Evolutionary conservation across 495 filamentous ascomycete species (phyloP).

Genomic region (Penicillium atrosanguineum): DNA sequence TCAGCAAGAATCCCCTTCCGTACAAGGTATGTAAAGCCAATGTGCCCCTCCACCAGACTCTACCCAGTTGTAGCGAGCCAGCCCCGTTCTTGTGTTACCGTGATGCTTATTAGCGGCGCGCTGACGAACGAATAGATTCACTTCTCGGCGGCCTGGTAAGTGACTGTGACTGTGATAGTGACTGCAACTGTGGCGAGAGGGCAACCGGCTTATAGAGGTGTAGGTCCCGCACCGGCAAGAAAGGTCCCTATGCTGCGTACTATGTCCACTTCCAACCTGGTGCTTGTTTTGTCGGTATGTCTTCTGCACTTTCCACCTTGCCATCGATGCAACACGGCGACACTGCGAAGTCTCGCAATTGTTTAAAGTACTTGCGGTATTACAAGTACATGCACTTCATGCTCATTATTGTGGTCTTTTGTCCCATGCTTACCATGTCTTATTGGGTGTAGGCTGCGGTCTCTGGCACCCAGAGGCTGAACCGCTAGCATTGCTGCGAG

Average conservation of each 20-base stretch:
- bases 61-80: background rate
- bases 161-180: slow-evolving; percentile 14
- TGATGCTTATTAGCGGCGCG: slow-evolving; percentile 17
- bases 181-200: background rate
- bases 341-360: background rate
- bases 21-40: slow-evolving; percentile 64
- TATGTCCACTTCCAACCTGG: slow-evolving; percentile 67
- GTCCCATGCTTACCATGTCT: slow-evolving; percentile 7
- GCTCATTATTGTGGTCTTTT: background rate
- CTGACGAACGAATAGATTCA: slow-evolving; percentile 55
- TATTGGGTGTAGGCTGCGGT: slow-evolving; percentile 59
- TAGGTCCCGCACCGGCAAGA: slow-evolving; percentile 77
- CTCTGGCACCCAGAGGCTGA: slow-evolving; percentile 71
- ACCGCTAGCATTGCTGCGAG: slow-evolving; percentile 61
- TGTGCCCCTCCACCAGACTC: slow-evolving; percentile 1
- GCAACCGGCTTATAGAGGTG: slow-evolving; percentile 23
- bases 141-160: slow-evolving; percentile 77
- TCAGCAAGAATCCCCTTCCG: slow-evolving; percentile 74
- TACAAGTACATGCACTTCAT: background rate
- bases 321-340: background rate
- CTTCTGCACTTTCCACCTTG: background rate
- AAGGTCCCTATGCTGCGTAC: slow-evolving; percentile 83
- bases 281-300: slow-evolving; percentile 61
- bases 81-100: slow-evolving; percentile 14
- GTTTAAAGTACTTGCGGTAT: background rate